Conservation (phyloP, 1,139 yeast genomes). For the Hyphopichia wangnamkhiaoensis region DNA sequence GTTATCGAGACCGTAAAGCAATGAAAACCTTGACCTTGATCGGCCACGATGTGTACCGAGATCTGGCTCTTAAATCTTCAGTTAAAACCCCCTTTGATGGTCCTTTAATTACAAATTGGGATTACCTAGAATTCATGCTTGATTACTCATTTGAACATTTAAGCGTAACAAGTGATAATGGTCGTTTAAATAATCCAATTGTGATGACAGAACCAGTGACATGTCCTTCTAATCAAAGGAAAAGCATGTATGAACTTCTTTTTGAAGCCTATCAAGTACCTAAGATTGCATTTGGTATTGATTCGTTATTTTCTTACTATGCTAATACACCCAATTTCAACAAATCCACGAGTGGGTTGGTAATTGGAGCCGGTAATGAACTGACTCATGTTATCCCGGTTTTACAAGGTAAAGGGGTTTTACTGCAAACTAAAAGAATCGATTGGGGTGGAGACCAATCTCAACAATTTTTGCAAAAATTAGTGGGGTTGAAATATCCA, state of each 20-base stretch:
- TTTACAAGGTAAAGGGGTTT: conserved; percentile 60
- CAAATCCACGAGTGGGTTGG: conserved; percentile 56
- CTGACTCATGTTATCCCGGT: conserved; percentile 85
- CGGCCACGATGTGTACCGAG: conserved; percentile 81
- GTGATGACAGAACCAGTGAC: conserved; percentile 81
- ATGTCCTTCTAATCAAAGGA: conserved; percentile 68
- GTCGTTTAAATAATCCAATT: conserved; percentile 71
- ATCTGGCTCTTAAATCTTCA: conserved; percentile 65
- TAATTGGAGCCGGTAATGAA: conserved; percentile 81
- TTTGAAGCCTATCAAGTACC: conserved; percentile 83
- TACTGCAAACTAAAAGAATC: conserved; percentile 73
- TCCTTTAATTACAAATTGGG: conserved; percentile 88
- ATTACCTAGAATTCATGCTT: conserved; percentile 73
- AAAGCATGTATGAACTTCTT: conserved; percentile 72
- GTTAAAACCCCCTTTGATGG: conserved; percentile 87
- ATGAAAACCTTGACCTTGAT: conserved; percentile 65
- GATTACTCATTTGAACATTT: conserved; percentile 84
- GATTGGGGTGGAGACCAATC: conserved; percentile 92
- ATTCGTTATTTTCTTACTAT: conserved; percentile 74
- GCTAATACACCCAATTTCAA: conserved; percentile 42
- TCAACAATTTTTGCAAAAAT: conserved; percentile 59
- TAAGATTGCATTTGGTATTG: conserved; percentile 77
- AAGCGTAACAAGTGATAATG: conserved; percentile 57
- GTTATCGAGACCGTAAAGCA: conserved; percentile 77
- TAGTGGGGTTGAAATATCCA: conserved; percentile 83